Conservation (phyloP, 2,329 filamentous ascomycete genomes). For the Didymella glomerata region DNA sequence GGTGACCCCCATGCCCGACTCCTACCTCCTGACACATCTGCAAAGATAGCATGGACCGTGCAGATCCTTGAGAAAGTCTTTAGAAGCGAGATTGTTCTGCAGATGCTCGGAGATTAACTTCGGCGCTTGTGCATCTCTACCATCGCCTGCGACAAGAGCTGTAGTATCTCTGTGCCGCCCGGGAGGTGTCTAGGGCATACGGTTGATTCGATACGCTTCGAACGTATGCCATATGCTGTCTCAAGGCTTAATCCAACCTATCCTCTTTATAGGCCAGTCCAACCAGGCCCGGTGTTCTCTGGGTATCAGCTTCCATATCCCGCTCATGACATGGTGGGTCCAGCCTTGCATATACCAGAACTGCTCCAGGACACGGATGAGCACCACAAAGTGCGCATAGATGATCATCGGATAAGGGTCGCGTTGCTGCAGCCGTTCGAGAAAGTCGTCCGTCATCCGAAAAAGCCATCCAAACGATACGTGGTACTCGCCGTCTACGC, state of each 20-base stretch:
- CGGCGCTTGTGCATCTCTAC: background rate
- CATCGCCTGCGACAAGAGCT: background rate
- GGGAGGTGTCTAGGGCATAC: too few species aligned
- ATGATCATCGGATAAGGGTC: constrained; percentile 35
- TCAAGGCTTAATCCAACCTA: constrained; percentile 38
- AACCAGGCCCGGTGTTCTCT: constrained; percentile 35
- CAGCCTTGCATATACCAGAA: constrained; percentile 47
- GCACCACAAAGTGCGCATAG: constrained; percentile 40
- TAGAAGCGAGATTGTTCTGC: background rate
- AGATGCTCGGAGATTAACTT: background rate
- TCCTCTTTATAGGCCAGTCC: constrained; percentile 35
- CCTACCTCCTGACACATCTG: background rate
- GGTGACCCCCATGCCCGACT: background rate
- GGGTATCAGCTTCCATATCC: constrained; percentile 32
- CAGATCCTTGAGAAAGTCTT: background rate
- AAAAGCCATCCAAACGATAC: constrained; percentile 40
- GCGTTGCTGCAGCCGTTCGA: constrained; percentile 34
- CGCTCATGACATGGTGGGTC: constrained; percentile 40
- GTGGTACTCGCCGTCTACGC: constrained; percentile 38
- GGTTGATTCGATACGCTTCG: background rate
- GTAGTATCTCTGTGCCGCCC: background rate
- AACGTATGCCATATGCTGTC: background rate
- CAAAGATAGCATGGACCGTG: background rate
- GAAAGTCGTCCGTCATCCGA: constrained; percentile 35
- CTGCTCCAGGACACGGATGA: constrained; percentile 38